phyloP scores from a whole-genome alignment of 176 grass and related monocot species.

The Otatea glauca region DNA sequence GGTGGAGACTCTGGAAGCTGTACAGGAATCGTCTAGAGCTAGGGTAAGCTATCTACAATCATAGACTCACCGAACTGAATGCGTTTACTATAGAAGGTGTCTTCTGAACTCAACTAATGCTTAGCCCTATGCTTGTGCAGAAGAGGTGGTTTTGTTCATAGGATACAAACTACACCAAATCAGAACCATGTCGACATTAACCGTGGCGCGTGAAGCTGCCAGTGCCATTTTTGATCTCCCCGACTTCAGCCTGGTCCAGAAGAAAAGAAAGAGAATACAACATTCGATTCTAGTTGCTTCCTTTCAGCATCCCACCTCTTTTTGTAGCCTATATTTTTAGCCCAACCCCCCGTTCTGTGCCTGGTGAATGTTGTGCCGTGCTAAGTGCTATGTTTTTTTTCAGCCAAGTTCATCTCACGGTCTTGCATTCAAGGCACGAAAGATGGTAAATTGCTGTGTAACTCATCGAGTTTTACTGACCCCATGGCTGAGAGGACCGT shows the following conservation, averaged over 20 bases:
- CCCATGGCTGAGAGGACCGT: background rate
- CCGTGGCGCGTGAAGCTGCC: constrained; percentile 16
- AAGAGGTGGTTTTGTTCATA: constrained; percentile 80
- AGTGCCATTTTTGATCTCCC: constrained; percentile 56
- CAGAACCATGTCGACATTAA: constrained; percentile 27
- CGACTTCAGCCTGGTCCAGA: constrained; percentile 14
- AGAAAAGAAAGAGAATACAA: constrained; percentile 33
- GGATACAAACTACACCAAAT: constrained; percentile 22
- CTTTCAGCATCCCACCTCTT: constrained; percentile 38
- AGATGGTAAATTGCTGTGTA: background rate
- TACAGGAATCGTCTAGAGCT: constrained; percentile 62
- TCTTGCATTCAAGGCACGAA: constrained; percentile 19
- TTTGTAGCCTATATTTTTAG: constrained; percentile 35
- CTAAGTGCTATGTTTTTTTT: constrained; percentile 18
- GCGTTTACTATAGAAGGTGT: background rate
- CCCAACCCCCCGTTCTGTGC: background rate
- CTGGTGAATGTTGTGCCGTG: constrained; percentile 31
- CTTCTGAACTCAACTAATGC: background rate
- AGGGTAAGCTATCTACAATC: constrained; percentile 50
- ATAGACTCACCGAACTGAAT: background rate
- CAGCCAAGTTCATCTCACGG: background rate
- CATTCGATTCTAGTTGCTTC: constrained; percentile 19
- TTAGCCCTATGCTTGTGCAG: constrained; percentile 37
- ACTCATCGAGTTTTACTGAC: constrained; percentile 33
- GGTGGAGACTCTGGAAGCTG: constrained; percentile 72